Evolutionary conservation across 78 protist species (phyloP).

Genomic region (Bigelowiella natans): DNA sequence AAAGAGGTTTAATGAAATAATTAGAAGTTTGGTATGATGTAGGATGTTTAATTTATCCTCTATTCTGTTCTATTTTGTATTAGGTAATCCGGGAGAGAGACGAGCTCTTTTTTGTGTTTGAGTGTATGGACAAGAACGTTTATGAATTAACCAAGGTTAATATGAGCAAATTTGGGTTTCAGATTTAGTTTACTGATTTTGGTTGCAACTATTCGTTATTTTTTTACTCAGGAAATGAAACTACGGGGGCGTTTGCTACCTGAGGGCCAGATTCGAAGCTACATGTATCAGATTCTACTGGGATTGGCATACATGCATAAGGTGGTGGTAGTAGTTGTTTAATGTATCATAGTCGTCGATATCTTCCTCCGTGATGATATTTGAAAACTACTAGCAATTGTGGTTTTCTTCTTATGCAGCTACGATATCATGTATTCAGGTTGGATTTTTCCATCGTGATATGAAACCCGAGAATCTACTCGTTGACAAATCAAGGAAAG

Average conservation of each 20-base stretch:
- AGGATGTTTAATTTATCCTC: too few relatives aligned
- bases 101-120: conserved; percentile 82
- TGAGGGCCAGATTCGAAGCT: background rate
- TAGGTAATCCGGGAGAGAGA: conserved; percentile 81
- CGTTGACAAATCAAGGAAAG: background rate
- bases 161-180: too few relatives aligned
- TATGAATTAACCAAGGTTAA: background rate
- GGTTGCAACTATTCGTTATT: background rate
- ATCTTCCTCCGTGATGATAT: too few relatives aligned
- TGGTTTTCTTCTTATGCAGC: too few relatives aligned
- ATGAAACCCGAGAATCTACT: conserved; percentile 75
- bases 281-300: conserved; percentile 68
- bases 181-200: too few relatives aligned
- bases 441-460: conserved; percentile 85
- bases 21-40: too few relatives aligned
- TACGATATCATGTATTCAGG: too few relatives aligned
- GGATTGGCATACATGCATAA: conserved; percentile 32
- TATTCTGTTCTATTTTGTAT: too few relatives aligned
- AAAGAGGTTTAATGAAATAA: too few relatives aligned
- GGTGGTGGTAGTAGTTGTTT: too few relatives aligned
- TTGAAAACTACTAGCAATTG: too few relatives aligned
- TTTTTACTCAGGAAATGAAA: conserved; percentile 42
- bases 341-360: too few relatives aligned
- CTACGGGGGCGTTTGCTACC: background rate
- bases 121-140: conserved; percentile 76